These are phyloP conservation scores for Boletus subcaerulescens DNA, from an alignment of 768 basidiomycete species.

Conservation along the genomic window DNA sequence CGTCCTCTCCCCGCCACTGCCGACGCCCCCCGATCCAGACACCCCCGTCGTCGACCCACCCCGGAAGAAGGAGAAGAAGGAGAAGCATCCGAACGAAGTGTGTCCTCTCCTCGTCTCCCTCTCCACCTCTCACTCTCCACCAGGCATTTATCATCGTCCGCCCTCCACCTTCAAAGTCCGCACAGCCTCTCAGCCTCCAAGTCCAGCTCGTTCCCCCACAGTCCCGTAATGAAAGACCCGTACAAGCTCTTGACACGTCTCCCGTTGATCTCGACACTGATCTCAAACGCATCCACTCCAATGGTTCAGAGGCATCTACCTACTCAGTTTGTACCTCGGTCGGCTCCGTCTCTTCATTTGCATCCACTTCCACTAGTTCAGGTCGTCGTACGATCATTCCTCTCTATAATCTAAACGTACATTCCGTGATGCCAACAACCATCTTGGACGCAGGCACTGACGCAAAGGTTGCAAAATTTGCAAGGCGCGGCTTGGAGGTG, in stretches of 20 bases:
- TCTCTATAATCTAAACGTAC: constrained; percentile 82
- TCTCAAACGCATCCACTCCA: constrained; percentile 35
- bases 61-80: constrained; percentile 42
- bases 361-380: constrained; percentile 43
- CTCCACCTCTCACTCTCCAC: constrained; percentile 4
- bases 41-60: constrained; percentile 29
- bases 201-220: constrained; percentile 80
- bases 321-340: constrained; percentile 51
- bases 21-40: not conserved
- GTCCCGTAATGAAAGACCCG: constrained; percentile 40
- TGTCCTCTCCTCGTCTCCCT: constrained; percentile 11
- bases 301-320: constrained; percentile 48
- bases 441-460: constrained; percentile 89
- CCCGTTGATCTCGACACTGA: constrained; percentile 29
- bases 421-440: constrained; percentile 83
- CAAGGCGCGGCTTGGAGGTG: constrained; percentile 70
- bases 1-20: constrained; percentile 11
- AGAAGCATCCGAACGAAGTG: constrained; percentile 48
- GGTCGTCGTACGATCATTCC: constrained; percentile 78
- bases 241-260: constrained; percentile 45
- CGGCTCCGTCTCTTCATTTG: constrained; percentile 38
- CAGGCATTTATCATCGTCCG: constrained; percentile 92
- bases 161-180: constrained; percentile 81
- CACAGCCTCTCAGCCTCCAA: constrained; percentile 87
- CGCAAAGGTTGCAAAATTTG: constrained; percentile 78